A percentile compares a stretch with the other conserved stretches of the same genome.
phyloP scores from a whole-genome alignment of 495 filamentous ascomycete species.

The Penicillium odoratum region DNA sequence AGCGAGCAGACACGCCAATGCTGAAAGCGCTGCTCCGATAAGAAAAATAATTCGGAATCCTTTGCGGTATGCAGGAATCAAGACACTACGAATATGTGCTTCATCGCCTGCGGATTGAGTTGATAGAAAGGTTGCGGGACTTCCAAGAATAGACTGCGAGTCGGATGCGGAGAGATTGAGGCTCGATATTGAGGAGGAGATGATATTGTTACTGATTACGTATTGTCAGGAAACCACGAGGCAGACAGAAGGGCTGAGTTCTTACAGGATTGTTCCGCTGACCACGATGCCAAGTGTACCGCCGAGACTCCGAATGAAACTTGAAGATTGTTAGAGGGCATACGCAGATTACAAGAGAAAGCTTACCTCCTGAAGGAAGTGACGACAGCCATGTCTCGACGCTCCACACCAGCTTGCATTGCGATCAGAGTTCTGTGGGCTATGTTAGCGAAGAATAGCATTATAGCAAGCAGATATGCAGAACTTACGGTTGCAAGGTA shows the following conservation, averaged over 20 bases:
- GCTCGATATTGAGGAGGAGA: slow-evolving; percentile 35
- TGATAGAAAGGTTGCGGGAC: slow-evolving; percentile 34
- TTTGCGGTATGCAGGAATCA: slow-evolving; percentile 48
- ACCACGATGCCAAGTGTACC: slow-evolving; percentile 54
- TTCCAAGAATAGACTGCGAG: slow-evolving; percentile 32
- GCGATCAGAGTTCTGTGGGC: slow-evolving; percentile 42
- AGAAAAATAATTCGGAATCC: slow-evolving; percentile 55
- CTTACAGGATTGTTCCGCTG: slow-evolving; percentile 52
- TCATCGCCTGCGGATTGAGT: slow-evolving; percentile 31
- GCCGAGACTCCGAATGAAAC: slow-evolving; percentile 54
- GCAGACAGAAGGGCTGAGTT: neutral
- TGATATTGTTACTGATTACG: slow-evolving; percentile 43
- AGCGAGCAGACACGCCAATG: slow-evolving; percentile 45
- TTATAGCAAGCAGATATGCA: neutral
- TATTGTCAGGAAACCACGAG: neutral
- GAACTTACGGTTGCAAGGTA: slow-evolving; percentile 51
- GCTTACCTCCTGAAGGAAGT: slow-evolving; percentile 54
- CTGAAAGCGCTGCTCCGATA: slow-evolving; percentile 47
- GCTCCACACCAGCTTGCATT: slow-evolving; percentile 52
- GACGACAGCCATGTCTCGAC: slow-evolving; percentile 56
- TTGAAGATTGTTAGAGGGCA: slow-evolving; percentile 23
- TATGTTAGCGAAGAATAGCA: neutral
- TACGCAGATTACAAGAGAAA: neutral
- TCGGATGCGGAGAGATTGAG: slow-evolving; percentile 28
- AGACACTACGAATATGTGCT: slow-evolving; percentile 33